Percentiles rank a stretch among this genome's conserved stretches.
These are phyloP conservation scores for Austroboletus novae-zelandiae DNA, from an alignment of 1,284 basidiomycete species.

Conservation along the genomic window DNA sequence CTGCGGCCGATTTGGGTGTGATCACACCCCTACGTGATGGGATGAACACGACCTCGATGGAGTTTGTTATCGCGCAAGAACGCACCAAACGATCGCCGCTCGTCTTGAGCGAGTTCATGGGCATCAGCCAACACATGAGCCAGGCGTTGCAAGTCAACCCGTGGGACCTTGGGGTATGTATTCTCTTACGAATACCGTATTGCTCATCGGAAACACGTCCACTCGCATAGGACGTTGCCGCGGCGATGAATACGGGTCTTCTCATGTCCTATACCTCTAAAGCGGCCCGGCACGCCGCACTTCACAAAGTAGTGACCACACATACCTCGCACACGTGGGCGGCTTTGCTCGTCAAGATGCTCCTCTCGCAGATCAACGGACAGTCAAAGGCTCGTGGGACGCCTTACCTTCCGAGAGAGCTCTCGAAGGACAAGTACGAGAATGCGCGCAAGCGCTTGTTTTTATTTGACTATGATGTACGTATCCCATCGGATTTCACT, in stretches of 20 bases:
- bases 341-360: conserved; percentile 83
- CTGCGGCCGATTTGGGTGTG: conserved; percentile 91
- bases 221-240: conserved; percentile 73
- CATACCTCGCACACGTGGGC: conserved; percentile 98
- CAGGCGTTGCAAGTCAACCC: conserved; percentile 85
- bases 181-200: neutral
- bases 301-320: conserved; percentile 87
- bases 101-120: conserved; percentile 97
- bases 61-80: conserved; percentile 94
- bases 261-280: conserved; percentile 82
- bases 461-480: conserved; percentile 94
- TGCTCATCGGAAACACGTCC: neutral
- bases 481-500: conserved; percentile 28
- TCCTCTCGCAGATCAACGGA: conserved; percentile 79
- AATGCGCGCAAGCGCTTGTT: conserved; percentile 82
- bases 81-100: conserved; percentile 80
- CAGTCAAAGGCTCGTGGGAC: conserved; percentile 86
- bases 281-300: conserved; percentile 66
- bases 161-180: conserved; percentile 77
- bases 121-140: conserved; percentile 86
- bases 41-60: conserved; percentile 99
- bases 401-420: conserved; percentile 73
- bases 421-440: conserved; percentile 66
- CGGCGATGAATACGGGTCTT: conserved; percentile 91
- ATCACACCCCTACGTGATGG: conserved; percentile 97